These are phyloP conservation scores for Trametes punicea DNA, from an alignment of 768 basidiomycete species.

Conservation along the genomic window DNA sequence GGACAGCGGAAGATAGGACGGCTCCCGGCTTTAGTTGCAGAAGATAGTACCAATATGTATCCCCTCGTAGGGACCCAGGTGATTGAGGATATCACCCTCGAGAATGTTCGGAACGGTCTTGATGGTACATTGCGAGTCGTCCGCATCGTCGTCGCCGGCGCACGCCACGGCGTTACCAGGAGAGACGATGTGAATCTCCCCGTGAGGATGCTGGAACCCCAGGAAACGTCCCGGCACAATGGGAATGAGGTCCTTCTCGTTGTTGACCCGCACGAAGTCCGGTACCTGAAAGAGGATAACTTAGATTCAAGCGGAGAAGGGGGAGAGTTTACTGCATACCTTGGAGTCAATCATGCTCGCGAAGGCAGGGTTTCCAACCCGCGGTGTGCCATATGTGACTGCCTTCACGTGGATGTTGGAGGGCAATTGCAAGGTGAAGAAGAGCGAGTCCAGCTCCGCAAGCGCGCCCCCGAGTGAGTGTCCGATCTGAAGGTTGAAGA, in stretches of 20 bases:
- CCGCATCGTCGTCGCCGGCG: constrained; percentile 52
- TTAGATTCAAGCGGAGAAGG: constrained; percentile 34
- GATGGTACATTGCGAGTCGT: constrained; percentile 51
- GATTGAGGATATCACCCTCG: constrained; percentile 47
- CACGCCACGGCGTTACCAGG: constrained; percentile 38
- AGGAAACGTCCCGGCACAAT: constrained; percentile 54
- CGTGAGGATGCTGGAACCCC: constrained; percentile 49
- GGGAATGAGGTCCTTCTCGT: constrained; percentile 46
- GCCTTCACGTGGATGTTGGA: constrained; percentile 35
- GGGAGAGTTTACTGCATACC: constrained; percentile 23
- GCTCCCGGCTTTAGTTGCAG: constrained; percentile 19
- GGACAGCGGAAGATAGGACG: not conserved
- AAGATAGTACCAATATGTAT: constrained; percentile 52
- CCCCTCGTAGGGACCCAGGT: constrained; percentile 51
- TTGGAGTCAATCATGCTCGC: constrained; percentile 42
- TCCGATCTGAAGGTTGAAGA: constrained; percentile 26
- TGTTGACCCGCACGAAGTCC: constrained; percentile 31
- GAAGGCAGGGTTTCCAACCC: constrained; percentile 46
- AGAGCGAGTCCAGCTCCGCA: constrained; percentile 32
- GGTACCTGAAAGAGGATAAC: constrained; percentile 10
- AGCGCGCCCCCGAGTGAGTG: constrained; percentile 34
- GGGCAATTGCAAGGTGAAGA: constrained; percentile 30
- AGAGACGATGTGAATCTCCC: constrained; percentile 51
- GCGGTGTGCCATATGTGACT: constrained; percentile 49
- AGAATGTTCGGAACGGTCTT: constrained; percentile 52